Conservation (phyloP, 2,329 filamentous ascomycete genomes). For the Fonsecaea monophora region DNA sequence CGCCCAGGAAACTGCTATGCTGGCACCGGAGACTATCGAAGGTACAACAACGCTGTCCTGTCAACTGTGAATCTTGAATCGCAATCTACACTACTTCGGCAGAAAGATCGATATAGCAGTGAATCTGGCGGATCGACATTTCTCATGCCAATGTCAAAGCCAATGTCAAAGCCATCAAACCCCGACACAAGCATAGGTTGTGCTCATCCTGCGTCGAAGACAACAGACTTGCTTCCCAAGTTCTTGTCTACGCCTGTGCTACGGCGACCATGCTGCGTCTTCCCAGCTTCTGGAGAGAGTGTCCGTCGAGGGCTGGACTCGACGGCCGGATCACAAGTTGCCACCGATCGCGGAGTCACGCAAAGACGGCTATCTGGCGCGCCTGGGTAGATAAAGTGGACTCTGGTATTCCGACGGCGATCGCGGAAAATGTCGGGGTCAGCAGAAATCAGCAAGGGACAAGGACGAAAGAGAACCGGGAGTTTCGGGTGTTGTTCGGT, state of each 20-base stretch:
- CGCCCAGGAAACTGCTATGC: neutral
- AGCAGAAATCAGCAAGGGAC: neutral
- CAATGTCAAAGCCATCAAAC: neutral
- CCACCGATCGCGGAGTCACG: neutral
- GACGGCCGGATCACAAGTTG: neutral
- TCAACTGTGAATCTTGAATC: neutral
- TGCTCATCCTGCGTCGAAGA: neutral
- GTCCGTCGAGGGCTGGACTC: neutral
- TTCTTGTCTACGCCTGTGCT: neutral
- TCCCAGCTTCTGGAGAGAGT: neutral
- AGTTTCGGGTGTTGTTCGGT: slow-evolving; percentile 21
- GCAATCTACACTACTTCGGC: neutral
- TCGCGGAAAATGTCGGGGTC: slow-evolving; percentile 16
- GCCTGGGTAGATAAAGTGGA: slow-evolving; percentile 1
- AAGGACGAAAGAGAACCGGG: slow-evolving; percentile 5
- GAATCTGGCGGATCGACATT: neutral
- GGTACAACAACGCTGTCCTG: neutral
- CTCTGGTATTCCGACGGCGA: neutral
- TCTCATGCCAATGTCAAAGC: neutral
- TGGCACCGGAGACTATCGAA: neutral
- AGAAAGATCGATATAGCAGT: neutral
- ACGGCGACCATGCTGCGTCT: neutral
- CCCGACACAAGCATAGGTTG: neutral
- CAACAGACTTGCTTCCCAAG: neutral
- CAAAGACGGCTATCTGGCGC: neutral